These are phyloP conservation scores for Tuber aestivum DNA, from an alignment of 495 filamentous ascomycete genomes.

Conservation along the genomic window DNA sequence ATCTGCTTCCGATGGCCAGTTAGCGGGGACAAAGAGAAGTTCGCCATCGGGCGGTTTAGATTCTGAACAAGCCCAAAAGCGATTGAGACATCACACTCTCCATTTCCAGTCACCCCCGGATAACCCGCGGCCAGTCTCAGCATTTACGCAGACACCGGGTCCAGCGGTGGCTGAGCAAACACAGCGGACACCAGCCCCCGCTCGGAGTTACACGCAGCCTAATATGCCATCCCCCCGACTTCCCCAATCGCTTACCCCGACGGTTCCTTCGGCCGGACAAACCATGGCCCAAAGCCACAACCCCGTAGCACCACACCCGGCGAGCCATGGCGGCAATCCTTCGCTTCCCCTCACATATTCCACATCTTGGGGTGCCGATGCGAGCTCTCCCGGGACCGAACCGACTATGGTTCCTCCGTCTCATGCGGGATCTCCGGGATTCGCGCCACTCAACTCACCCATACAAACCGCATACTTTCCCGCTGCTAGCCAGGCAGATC, in stretches of 20 bases:
- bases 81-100: not conserved
- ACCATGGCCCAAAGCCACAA: not conserved
- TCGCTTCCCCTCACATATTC: not conserved
- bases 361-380: not conserved
- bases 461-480: not conserved
- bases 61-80: not conserved
- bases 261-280: conserved; percentile 14
- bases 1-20: not conserved
- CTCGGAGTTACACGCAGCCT: conserved; percentile 14
- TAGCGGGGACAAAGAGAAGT: not conserved
- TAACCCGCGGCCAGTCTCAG: not conserved
- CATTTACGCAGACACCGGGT: not conserved
- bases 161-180: not conserved
- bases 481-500: not conserved
- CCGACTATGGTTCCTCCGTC: not conserved
- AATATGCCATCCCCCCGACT: conserved; percentile 16
- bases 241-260: conserved; percentile 14
- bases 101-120: not conserved
- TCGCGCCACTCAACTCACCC: not conserved
- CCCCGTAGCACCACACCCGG: not conserved
- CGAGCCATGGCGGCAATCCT: not conserved
- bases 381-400: not conserved
- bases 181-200: not conserved
- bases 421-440: not conserved
- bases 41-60: not conserved